Evolutionary conservation across 2,329 filamentous ascomycete species (phyloP), one percentile per base, ranked within the genome.

Genomic region (Neoscytalidium dimidiatum): DNA sequence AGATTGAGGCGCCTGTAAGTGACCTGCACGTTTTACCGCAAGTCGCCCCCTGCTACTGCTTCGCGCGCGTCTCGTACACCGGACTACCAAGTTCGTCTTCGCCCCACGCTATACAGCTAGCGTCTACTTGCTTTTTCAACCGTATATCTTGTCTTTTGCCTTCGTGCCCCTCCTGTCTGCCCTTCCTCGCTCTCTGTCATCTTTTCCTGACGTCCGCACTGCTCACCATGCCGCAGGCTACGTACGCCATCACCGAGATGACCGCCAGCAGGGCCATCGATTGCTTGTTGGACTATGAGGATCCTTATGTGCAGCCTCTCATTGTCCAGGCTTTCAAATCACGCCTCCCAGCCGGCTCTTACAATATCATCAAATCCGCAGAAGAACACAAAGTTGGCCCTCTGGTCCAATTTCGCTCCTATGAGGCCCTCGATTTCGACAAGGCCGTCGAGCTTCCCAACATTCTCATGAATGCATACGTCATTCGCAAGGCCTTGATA

Each of bases 401-500:
- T 28, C 73, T 92, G 3, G 82, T 99, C 2, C 91, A 97, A 76
- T 94, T 96, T 74, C 86, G 88, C 2, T 86, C 91, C 35, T 99
- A 99, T 79, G 95, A 99, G 77, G 83, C 86, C 46, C 86, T 98
- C 66, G 91, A 96, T 74, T 98, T 97, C 76, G 88, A 91, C 63
- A 87, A 90, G 71, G 85, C 91, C 19, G 82, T 90, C 65, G 76
- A 82, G 1, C 83, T 92, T 69, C 79, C 78, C 0, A 87, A 86
- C 0, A 87, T 85, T 11, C 82, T 97, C 1, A 84, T 92, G 70
- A 98, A 97, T 78, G 92, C 92, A 73, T 98, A 97, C 78, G 86
- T 97, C 74, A 96, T 98, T 75, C 91, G 95, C 72, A 98, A 98
- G 82, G 95, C 95, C 0, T 83, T 99, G 21, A 98, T 98, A 71